A percentile compares a stretch with the other conserved stretches of the same genome.
phyloP scores from a whole-genome alignment of 768 basidiomycete species.

The Rhizopogon vinicolor region DNA sequence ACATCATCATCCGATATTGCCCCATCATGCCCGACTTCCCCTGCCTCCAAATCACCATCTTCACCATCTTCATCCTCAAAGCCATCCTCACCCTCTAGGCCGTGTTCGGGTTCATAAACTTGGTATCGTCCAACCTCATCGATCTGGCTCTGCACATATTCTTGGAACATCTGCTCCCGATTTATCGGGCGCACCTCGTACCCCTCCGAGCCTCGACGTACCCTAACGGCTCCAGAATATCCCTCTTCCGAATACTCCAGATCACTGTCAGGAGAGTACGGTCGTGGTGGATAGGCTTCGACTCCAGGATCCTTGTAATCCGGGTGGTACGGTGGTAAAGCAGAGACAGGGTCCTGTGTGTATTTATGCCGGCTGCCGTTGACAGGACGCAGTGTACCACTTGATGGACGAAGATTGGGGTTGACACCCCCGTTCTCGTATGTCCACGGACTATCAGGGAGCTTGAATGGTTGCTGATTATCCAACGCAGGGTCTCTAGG shows the following conservation, averaged over 20 bases:
- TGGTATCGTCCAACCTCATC: conserved; percentile 60
- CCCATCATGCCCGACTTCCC: conserved; percentile 1
- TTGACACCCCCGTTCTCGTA: conserved; percentile 77
- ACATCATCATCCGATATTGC: conserved; percentile 16
- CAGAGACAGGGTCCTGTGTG: conserved; percentile 33
- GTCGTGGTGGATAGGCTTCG: conserved; percentile 18
- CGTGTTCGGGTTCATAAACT: conserved; percentile 59
- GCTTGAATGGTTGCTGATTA: conserved; percentile 36
- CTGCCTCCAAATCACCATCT: conserved; percentile 12
- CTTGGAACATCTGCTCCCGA: conserved; percentile 59
- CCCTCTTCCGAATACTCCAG: conserved; percentile 28
- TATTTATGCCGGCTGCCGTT: conserved; percentile 14
- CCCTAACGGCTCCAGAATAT: conserved; percentile 25
- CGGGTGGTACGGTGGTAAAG: conserved; percentile 74
- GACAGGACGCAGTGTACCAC: conserved; percentile 31
- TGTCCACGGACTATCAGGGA: conserved; percentile 76
- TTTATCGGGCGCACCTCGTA: conserved; percentile 63
- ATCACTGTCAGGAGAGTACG: conserved; percentile 14
- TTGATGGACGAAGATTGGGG: conserved; percentile 67
- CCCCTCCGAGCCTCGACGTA: conserved; percentile 78
- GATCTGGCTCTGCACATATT: conserved; percentile 50
- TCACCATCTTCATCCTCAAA: conserved; percentile 11
- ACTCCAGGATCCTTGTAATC: conserved; percentile 46
- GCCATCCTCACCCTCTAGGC: conserved; percentile 42
- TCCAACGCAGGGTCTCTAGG: conserved; percentile 55